Evolutionary conservation across 306 rosid species (phyloP).

Genomic region (Glycine latifolia): DNA sequence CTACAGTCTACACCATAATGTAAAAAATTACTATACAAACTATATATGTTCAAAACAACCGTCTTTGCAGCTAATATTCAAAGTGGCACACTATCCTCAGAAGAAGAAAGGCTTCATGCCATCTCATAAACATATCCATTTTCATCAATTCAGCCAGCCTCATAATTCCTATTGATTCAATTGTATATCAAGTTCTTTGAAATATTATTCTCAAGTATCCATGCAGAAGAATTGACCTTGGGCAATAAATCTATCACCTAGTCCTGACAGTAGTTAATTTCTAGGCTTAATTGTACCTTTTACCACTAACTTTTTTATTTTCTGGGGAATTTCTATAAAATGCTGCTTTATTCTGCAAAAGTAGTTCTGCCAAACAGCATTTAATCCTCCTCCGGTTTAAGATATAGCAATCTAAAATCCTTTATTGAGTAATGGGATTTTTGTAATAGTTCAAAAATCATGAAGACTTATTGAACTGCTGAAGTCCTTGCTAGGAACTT

Average conservation of each 20-base stretch:
- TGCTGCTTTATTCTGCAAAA: background rate
- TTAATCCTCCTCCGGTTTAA: background rate
- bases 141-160: too few relatives aligned
- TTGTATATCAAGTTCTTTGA: too few relatives aligned
- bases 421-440: background rate
- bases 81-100: too few relatives aligned
- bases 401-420: conserved; percentile 8
- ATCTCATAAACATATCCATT: too few relatives aligned
- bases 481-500: background rate
- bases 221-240: conserved; percentile 5
- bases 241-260: background rate
- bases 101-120: too few relatives aligned
- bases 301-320: too few relatives aligned
- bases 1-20: too few relatives aligned
- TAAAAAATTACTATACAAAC: too few relatives aligned
- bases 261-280: background rate
- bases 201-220: background rate
- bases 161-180: too few relatives aligned
- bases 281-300: background rate
- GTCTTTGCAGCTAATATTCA: too few relatives aligned
- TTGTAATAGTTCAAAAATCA: background rate
- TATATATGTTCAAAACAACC: too few relatives aligned
- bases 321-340: background rate
- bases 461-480: background rate
- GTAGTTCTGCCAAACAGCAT: background rate